Percentiles rank a stretch among this genome's conserved stretches.
Conservation (phyloP, 768 basidiomycete genomes). For the Suillus weaverae region DNA sequence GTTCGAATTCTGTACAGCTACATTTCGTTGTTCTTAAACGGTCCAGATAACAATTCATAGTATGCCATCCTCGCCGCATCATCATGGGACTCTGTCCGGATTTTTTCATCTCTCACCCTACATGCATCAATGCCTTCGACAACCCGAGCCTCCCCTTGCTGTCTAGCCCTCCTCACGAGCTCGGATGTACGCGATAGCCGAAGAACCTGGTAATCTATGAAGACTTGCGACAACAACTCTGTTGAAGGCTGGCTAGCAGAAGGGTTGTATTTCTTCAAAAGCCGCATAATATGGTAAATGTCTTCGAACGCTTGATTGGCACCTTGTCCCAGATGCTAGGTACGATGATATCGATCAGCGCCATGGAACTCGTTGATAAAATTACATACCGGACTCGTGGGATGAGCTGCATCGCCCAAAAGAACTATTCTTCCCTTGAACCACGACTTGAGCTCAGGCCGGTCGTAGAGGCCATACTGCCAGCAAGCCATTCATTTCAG, state of each 20-base stretch:
- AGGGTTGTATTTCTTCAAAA: conserved; percentile 35
- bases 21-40: conserved; percentile 12
- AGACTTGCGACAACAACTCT: conserved; percentile 29
- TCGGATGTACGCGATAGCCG: conserved; percentile 38
- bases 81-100: conserved; percentile 8
- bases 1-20: neutral
- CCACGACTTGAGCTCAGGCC: conserved; percentile 42
- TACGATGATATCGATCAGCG: neutral
- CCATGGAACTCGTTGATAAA: neutral
- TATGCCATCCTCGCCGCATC: neutral
- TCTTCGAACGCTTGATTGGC: conserved; percentile 49
- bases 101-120: conserved; percentile 27
- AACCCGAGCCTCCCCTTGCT: conserved; percentile 36
- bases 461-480: conserved; percentile 46
- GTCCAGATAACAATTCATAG: conserved; percentile 3
- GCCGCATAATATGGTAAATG: conserved; percentile 34
- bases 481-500: conserved; percentile 1
- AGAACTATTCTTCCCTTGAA: conserved; percentile 42
- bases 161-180: conserved; percentile 37
- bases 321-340: conserved; percentile 46
- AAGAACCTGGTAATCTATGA: conserved; percentile 33
- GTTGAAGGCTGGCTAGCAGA: conserved; percentile 26
- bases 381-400: conserved; percentile 42
- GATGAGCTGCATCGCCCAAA: conserved; percentile 48
- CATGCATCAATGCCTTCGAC: conserved; percentile 33